These are phyloP conservation scores for Cochlearia excelsa DNA, from an alignment of 345 rosid genomes.

Conservation along the genomic window DNA sequence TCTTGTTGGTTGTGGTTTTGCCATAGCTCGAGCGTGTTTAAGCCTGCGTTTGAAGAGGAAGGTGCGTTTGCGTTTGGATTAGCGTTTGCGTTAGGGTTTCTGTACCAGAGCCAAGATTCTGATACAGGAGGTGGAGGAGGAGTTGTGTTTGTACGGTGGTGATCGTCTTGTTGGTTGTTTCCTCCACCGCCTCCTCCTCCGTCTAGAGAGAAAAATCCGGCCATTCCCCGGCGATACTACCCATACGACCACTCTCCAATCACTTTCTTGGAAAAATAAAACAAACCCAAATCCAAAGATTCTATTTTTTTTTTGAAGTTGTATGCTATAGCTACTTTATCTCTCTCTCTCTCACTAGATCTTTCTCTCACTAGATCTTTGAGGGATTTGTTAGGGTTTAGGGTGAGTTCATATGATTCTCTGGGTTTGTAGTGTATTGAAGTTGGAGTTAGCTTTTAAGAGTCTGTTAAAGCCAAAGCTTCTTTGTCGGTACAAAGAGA, in stretches of 20 bases:
- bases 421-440: conserved; percentile 26
- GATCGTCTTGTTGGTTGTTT: conserved; percentile 31
- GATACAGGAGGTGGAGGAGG: conserved; percentile 42
- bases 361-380: conserved; percentile 18
- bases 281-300: conserved; percentile 10
- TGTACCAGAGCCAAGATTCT: conserved; percentile 52
- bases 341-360: conserved; percentile 24
- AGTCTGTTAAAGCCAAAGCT: conserved; percentile 25
- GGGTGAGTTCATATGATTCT: conserved; percentile 21
- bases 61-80: conserved; percentile 28
- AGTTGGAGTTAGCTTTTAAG: conserved; percentile 26
- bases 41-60: conserved; percentile 34
- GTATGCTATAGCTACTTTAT: neutral
- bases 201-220: conserved; percentile 55
- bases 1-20: conserved; percentile 56
- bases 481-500: conserved; percentile 33
- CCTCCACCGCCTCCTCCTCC: conserved; percentile 40
- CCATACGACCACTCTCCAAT: conserved; percentile 25
- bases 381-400: conserved; percentile 26
- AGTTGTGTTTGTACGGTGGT: conserved; percentile 33
- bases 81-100: conserved; percentile 48
- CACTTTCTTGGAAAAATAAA: neutral
- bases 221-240: conserved; percentile 37
- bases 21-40: conserved; percentile 80
- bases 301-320: neutral